phyloP scores from a whole-genome alignment of 805 yeast genomes.

The Candida coquimbonensis region DNA sequence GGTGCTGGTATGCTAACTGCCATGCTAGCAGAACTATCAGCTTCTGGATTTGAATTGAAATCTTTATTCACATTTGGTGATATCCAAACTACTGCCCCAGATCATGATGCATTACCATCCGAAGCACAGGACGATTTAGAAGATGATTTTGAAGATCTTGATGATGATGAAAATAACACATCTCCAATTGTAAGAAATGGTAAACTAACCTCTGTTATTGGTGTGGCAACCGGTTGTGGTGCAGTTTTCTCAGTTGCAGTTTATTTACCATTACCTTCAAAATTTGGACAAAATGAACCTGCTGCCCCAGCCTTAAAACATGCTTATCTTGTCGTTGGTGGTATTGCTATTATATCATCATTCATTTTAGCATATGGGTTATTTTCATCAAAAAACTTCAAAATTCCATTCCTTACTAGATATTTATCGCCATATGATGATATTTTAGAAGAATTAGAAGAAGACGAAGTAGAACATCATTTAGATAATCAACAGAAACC shows the following conservation, averaged over 20 bases:
- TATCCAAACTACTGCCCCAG: background rate
- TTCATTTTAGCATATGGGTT: slow-evolving; percentile 34
- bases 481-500: slow-evolving; percentile 7
- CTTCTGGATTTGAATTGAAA: slow-evolving; percentile 33
- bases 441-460: slow-evolving; percentile 26
- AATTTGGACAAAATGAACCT: slow-evolving; percentile 31
- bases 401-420: slow-evolving; percentile 20
- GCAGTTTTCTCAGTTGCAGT: slow-evolving; percentile 56
- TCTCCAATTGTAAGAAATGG: slow-evolving; percentile 36
- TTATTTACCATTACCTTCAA: slow-evolving; percentile 51
- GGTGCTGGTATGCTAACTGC: slow-evolving; percentile 56
- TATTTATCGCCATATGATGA: slow-evolving; percentile 25
- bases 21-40: slow-evolving; percentile 46
- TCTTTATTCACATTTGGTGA: slow-evolving; percentile 14
- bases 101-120: slow-evolving; percentile 1
- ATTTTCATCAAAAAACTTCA: slow-evolving; percentile 35
- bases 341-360: slow-evolving; percentile 32
- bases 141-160: slow-evolving; percentile 7
- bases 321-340: slow-evolving; percentile 45
- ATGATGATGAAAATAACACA: slow-evolving; percentile 3
- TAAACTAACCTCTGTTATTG: slow-evolving; percentile 52
- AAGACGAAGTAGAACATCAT: slow-evolving; percentile 20
- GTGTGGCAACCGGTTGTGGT: slow-evolving; percentile 57
- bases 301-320: slow-evolving; percentile 39
- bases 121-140: background rate